Conservation (phyloP, 768 basidiomycete genomes). For the Trametes coccinea region DNA sequence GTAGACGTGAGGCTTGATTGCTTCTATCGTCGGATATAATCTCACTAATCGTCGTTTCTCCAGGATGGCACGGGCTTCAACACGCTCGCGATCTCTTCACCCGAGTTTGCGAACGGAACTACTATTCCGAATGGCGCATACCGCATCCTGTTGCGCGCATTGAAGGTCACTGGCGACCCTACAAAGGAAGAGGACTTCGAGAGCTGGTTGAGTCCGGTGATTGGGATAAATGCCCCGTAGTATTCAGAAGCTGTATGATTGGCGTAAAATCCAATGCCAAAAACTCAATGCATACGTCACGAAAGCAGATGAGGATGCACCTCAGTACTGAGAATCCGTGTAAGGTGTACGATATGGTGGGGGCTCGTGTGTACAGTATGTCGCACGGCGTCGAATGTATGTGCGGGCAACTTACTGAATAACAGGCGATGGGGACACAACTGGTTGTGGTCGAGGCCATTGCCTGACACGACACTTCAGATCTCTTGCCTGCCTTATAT, state of each 20-base stretch:
- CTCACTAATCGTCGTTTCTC: not conserved
- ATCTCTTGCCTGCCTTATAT: no score
- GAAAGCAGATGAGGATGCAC: no score
- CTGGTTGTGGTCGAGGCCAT: no score
- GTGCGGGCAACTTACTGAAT: no score
- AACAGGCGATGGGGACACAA: no score
- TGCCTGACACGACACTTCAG: no score
- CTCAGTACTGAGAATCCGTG: no score
- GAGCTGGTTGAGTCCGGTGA: slow-evolving; percentile 38
- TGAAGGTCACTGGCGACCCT: slow-evolving; percentile 46
- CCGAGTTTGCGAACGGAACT: slow-evolving; percentile 40
- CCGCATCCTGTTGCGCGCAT: slow-evolving; percentile 42
- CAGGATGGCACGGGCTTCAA: slow-evolving; percentile 35
- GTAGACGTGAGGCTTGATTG: slow-evolving; percentile 17
- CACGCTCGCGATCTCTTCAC: slow-evolving; percentile 28
- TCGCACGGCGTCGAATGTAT: no score
- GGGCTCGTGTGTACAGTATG: no score
- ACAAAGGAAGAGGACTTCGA: slow-evolving; percentile 45
- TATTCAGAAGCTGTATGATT: not conserved
- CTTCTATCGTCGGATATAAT: not conserved
- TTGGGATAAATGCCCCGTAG: slow-evolving; percentile 22
- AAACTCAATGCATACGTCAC: no score
- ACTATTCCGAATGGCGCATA: slow-evolving; percentile 45
- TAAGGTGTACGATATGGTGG: no score
- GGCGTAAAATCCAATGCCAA: no score